Evolutionary conservation across 2,329 filamentous ascomycete species (phyloP), one percentile per base, ranked within the genome.

Genomic region (Exophiala phaeomuriformis): DNA sequence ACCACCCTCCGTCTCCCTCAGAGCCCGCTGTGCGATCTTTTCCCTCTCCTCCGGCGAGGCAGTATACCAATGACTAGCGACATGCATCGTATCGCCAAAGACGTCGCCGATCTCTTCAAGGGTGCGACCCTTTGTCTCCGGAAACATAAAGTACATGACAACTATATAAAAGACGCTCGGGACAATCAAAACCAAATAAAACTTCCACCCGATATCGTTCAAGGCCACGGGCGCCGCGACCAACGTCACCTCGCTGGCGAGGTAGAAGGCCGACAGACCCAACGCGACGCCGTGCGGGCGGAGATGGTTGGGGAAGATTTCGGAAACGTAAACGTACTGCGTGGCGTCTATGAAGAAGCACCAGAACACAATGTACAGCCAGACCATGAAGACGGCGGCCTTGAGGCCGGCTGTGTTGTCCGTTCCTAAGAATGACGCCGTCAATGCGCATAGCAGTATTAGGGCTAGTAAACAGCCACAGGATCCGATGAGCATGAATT

Each of bases 401-500:
- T 64, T 63, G 8, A 68, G 64, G 2, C 68, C 70, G 2, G 67
- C 62, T 5, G 52, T 60, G 51, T 72, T 70, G 32, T 58, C 60
- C 0, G 68, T 70, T 8, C 65, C 65, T 1, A 69, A 64, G 54
- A 64, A 72, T 4, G 53, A 46, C 1, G 69, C 70, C n/a, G 66
- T 64, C 46, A 72, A 57, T 5, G 67, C 66, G 49, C 66, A 67
- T 37, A 72, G 63, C 49, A 68, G 71, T 19, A 69, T 69, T 1
- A 72, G 67, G 9, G 69, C 66, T 27, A 72, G 54, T 12, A 71
- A 57, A 19, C 69, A 67, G 4, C 73, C 73, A 8, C 64, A 59
- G 12, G 71, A 67, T 2, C 73, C 72, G 31, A 67, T 71, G 3
- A 75, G 69, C 49, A 73, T 68, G 67, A 74, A 72, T 4, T 62